These are phyloP conservation scores for Urochloa ruziziensis DNA, from an alignment of 176 grass and related monocot genomes.

Conservation along the genomic window DNA sequence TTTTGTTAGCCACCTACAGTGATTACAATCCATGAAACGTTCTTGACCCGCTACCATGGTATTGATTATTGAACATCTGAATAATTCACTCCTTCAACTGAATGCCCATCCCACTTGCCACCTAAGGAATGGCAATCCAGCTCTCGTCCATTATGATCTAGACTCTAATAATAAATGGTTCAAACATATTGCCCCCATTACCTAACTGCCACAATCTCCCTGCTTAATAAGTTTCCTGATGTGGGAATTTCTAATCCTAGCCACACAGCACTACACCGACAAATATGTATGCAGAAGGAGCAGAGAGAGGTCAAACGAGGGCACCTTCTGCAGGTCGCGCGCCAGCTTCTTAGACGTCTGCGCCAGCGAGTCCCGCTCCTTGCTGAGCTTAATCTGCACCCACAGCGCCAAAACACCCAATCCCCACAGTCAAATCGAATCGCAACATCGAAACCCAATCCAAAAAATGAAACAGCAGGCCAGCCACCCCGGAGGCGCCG, in stretches of 20 bases:
- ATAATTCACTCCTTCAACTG: not conserved
- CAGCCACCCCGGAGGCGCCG: not conserved
- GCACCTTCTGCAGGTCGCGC: constrained; percentile 82
- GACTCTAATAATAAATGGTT: not conserved
- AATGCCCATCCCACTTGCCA: not conserved
- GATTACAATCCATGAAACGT: not conserved
- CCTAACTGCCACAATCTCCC: not conserved
- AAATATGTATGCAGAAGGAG: not conserved
- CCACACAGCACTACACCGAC: not conserved
- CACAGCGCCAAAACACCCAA: not conserved
- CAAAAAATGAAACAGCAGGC: not conserved
- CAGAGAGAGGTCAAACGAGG: not conserved
- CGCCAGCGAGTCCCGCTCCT: constrained; percentile 78
- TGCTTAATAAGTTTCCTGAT: not conserved
- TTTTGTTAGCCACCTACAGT: not conserved
- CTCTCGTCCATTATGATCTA: not conserved
- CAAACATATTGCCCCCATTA: not conserved
- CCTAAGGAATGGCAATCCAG: not conserved
- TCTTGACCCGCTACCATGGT: not conserved
- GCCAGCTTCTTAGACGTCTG: constrained; percentile 76
- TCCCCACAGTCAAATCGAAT: not conserved
- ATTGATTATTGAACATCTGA: constrained; percentile 15
- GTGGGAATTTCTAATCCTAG: not conserved
- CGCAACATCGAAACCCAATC: not conserved
- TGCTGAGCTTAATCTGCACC: constrained; percentile 67